A percentile compares a stretch with the other conserved stretches of the same genome.
phyloP scores from a whole-genome alignment of 2,329 filamentous ascomycete genomes.

The Fusarium albosuccineum region DNA sequence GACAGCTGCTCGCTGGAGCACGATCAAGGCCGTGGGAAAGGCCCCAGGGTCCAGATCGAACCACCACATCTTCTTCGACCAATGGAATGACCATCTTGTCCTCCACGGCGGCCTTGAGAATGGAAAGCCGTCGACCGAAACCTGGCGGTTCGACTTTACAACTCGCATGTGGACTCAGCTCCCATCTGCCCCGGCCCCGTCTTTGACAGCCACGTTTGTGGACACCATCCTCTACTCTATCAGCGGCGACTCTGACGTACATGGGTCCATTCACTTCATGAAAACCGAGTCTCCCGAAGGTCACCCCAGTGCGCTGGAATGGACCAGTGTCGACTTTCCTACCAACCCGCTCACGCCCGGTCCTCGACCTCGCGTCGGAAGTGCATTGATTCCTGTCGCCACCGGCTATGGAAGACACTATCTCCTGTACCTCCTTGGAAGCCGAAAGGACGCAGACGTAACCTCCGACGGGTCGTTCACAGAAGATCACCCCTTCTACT shows the following conservation, averaged over 20 bases:
- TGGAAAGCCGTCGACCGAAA: constrained; percentile 8
- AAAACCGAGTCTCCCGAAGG: constrained; percentile 16
- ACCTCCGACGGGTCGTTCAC: constrained; percentile 21
- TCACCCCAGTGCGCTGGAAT: not conserved
- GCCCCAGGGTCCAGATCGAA: constrained; percentile 10
- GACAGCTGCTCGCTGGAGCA: constrained; percentile 16
- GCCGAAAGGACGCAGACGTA: constrained; percentile 25
- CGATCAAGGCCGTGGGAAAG: constrained; percentile 26
- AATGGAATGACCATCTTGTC: constrained; percentile 26
- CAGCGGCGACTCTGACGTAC: constrained; percentile 29
- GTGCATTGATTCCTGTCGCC: constrained; percentile 24
- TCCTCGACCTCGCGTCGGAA: constrained; percentile 35
- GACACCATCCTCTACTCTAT: constrained; percentile 33
- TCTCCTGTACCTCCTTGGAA: constrained; percentile 36
- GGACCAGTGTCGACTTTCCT: constrained; percentile 33
- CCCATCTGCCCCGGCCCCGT: constrained; percentile 14
- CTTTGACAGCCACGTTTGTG: constrained; percentile 30
- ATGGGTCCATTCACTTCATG: constrained; percentile 33
- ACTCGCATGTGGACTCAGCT: constrained; percentile 27
- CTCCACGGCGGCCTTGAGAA: constrained; percentile 31
- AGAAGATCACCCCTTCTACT: constrained; percentile 30
- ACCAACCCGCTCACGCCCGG: constrained; percentile 29
- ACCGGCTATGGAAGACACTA: constrained; percentile 34
- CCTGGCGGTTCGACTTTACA: constrained; percentile 38
- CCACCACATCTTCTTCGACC: constrained; percentile 34